Conservation (phyloP, 2,329 filamentous ascomycete genomes). For the Penicillium sp. region DNA sequence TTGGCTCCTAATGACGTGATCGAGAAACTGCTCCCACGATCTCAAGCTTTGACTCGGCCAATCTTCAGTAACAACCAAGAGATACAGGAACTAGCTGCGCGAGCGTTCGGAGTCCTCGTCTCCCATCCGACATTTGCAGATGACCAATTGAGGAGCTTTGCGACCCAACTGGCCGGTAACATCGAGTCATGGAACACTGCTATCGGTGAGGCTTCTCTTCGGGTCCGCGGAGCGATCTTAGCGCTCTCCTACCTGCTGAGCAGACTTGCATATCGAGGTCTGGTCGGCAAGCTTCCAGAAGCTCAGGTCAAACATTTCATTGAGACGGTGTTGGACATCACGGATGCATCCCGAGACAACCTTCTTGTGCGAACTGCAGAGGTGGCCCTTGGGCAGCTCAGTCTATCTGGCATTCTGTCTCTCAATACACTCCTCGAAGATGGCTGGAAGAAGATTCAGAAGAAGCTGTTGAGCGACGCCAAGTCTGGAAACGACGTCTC, state of each 20-base stretch:
- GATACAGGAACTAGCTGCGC: conserved; percentile 65
- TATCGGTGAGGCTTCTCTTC: conserved; percentile 59
- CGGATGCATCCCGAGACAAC: conserved; percentile 55
- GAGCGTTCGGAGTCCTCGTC: conserved; percentile 71
- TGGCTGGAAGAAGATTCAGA: conserved; percentile 51
- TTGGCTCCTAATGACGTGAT: conserved; percentile 55
- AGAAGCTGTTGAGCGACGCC: conserved; percentile 64
- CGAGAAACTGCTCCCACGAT: conserved; percentile 49
- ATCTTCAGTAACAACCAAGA: conserved; percentile 70
- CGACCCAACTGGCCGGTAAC: conserved; percentile 49
- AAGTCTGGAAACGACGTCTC: conserved; percentile 80
- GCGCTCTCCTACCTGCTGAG: conserved; percentile 59
- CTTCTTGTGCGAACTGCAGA: conserved; percentile 58
- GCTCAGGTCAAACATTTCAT: conserved; percentile 45
- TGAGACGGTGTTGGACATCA: conserved; percentile 48
- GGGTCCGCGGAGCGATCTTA: conserved; percentile 60
- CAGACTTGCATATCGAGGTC: conserved; percentile 52
- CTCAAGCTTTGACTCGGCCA: conserved; percentile 56
- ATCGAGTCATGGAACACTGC: conserved; percentile 56
- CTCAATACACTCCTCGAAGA: conserved; percentile 28
- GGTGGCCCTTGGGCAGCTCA: conserved; percentile 60
- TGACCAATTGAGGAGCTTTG: conserved; percentile 42
- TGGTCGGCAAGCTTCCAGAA: conserved; percentile 31
- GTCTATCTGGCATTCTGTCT: conserved; percentile 55
- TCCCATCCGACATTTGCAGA: conserved; percentile 56